Percentiles rank a stretch among this genome's conserved stretches.
phyloP scores from a whole-genome alignment of 2,329 filamentous ascomycete species.

The Sporothrix sp. region DNA sequence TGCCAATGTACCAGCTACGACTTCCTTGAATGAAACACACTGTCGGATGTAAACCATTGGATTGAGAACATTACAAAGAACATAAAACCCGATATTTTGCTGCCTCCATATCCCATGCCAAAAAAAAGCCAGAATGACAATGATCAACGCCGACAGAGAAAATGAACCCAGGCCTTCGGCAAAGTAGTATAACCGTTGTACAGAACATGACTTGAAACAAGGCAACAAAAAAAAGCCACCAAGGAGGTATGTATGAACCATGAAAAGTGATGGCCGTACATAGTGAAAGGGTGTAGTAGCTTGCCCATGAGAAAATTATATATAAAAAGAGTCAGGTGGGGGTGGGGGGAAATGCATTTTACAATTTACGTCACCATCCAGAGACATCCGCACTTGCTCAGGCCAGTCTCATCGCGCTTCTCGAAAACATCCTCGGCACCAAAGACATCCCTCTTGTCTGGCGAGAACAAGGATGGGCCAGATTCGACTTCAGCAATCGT shows the following conservation, averaged over 20 bases:
- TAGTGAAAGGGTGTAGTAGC: no score
- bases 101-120: background rate
- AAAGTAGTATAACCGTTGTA: no score
- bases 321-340: background rate
- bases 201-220: no score
- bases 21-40: no score
- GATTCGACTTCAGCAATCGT: slow-evolving; percentile 34
- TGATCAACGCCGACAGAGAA: no score
- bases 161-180: no score
- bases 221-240: no score
- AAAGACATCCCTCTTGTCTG: background rate
- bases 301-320: background rate
- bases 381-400: slow-evolving; percentile 44
- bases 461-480: slow-evolving; percentile 11
- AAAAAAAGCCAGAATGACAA: background rate
- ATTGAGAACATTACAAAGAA: background rate
- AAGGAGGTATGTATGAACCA: no score
- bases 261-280: no score
- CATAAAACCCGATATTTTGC: background rate
- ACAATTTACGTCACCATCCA: slow-evolving; percentile 38
- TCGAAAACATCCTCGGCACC: slow-evolving; percentile 4
- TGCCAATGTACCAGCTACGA: no score
- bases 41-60: no score
- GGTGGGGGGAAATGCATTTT: background rate
- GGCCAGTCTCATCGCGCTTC: slow-evolving; percentile 24